Evolutionary conservation across 768 basidiomycete genomes (phyloP).

Genomic region (Mycena chlorophos): DNA sequence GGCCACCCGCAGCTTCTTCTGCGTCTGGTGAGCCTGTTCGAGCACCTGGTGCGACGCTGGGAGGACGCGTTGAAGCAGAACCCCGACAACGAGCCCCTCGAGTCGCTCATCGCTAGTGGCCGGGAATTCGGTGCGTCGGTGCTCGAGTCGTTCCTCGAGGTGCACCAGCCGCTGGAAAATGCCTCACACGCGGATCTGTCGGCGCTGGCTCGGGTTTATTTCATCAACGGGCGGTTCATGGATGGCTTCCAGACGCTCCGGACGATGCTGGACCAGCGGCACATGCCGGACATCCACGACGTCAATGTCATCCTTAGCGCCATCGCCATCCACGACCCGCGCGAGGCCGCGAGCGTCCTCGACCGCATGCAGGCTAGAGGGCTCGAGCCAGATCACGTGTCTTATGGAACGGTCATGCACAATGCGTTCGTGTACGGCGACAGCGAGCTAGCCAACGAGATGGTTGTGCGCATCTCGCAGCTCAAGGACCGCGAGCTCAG

Average conservation of each 20-base stretch:
- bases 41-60: constrained; percentile 27
- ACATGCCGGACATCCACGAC: constrained; percentile 63
- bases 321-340: constrained; percentile 51
- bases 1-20: constrained; percentile 47
- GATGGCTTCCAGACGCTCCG: constrained; percentile 51
- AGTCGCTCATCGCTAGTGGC: constrained; percentile 26
- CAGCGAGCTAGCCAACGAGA: constrained; percentile 39
- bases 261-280: constrained; percentile 45
- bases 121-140: constrained; percentile 46
- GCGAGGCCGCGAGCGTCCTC: constrained; percentile 47
- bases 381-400: constrained; percentile 51
- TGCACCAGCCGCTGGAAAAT: constrained; percentile 46
- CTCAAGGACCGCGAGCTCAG: constrained; percentile 39
- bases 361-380: constrained; percentile 50
- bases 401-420: constrained; percentile 65
- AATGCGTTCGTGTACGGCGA: constrained; percentile 51
- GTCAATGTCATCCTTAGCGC: constrained; percentile 62
- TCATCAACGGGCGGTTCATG: constrained; percentile 50
- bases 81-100: constrained; percentile 14
- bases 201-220: constrained; percentile 61
- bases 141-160: constrained; percentile 41
- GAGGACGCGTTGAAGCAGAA: constrained; percentile 16
- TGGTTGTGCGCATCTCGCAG: constrained; percentile 43
- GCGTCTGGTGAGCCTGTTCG: constrained; percentile 53
- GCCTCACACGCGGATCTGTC: constrained; percentile 56